Evolutionary conservation across 164 flowering plant species (phyloP).

Genomic region (Buxus sempervirens): DNA sequence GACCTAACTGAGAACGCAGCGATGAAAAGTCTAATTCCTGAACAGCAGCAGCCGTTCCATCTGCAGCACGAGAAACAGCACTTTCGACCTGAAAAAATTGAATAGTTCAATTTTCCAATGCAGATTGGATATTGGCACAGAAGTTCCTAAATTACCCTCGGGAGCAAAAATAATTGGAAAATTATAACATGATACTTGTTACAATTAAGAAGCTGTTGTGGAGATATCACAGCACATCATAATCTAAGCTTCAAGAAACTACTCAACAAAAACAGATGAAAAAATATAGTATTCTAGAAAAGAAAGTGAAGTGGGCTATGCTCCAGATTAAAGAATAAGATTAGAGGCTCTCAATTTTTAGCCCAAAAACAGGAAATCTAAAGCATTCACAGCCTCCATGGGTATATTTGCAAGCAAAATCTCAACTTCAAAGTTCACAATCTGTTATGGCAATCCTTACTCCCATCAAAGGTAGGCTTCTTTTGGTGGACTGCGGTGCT

Average conservation of each 20-base stretch:
- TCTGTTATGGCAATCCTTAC: too few species aligned
- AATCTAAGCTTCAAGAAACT: background rate
- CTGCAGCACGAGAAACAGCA: constrained; percentile 81
- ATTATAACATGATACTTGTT: background rate
- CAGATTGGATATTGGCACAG: background rate
- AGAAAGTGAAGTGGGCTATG: background rate
- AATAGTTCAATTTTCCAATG: background rate
- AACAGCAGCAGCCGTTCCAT: constrained; percentile 46
- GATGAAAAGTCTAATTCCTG: constrained; percentile 80
- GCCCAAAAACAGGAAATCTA: background rate
- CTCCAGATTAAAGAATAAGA: background rate
- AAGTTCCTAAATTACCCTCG: background rate
- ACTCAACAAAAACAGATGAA: background rate
- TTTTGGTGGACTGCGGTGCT: too few species aligned
- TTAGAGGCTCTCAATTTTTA: background rate
- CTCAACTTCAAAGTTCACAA: too few species aligned
- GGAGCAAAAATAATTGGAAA: background rate
- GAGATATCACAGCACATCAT: background rate
- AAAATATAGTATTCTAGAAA: too few species aligned
- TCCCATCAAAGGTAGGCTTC: too few species aligned
- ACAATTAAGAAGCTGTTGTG: background rate
- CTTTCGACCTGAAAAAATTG: constrained; percentile 70
- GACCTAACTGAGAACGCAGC: constrained; percentile 82
- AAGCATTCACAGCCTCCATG: too few species aligned
- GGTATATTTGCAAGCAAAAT: too few species aligned